Conservation (phyloP, 2,329 filamentous ascomycete species). For the Clonostachys solani region DNA sequence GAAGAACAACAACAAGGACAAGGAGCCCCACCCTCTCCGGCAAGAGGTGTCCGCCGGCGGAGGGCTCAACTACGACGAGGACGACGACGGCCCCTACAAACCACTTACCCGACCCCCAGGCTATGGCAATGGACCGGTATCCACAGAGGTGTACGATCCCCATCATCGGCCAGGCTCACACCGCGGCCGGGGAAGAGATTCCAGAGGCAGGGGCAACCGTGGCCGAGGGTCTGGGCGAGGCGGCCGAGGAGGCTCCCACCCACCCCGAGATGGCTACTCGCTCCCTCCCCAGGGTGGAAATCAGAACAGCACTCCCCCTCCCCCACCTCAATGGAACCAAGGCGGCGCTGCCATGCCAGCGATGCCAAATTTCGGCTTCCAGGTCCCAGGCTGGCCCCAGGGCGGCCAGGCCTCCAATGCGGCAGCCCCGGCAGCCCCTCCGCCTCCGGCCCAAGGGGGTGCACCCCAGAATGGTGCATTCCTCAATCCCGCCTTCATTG, state of each 20-base stretch:
- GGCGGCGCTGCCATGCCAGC: slow-evolving; percentile 10
- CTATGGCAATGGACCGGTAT: slow-evolving; percentile 45
- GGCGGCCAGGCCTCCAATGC: background rate
- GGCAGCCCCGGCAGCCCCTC: slow-evolving; percentile 15
- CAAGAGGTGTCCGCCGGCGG: slow-evolving; percentile 25
- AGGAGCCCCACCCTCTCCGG: slow-evolving; percentile 31
- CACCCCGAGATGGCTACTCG: slow-evolving; percentile 33
- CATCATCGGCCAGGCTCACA: slow-evolving; percentile 32
- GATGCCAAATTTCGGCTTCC: slow-evolving; percentile 32
- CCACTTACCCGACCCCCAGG: slow-evolving; percentile 65
- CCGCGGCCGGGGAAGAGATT: slow-evolving; percentile 36
- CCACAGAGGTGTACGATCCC: slow-evolving; percentile 30
- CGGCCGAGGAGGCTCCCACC: slow-evolving; percentile 24
- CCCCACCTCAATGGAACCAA: slow-evolving; percentile 7
- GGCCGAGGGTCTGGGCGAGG: slow-evolving; percentile 33
- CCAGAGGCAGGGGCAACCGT: slow-evolving; percentile 27
- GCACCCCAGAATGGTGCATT: slow-evolving; percentile 24
- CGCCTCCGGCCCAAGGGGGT: slow-evolving; percentile 15
- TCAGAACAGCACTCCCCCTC: slow-evolving; percentile 9
- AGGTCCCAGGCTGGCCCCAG: slow-evolving; percentile 29
- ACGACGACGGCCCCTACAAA: slow-evolving; percentile 66
- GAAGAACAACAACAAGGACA: slow-evolving; percentile 16
- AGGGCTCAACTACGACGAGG: slow-evolving; percentile 56
- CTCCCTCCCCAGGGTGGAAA: slow-evolving; percentile 24
- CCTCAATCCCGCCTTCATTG: slow-evolving; percentile 55